These are phyloP conservation scores for Diplogelasinospora grovesii DNA, from an alignment of 495 filamentous ascomycete genomes.

Conservation along the genomic window DNA sequence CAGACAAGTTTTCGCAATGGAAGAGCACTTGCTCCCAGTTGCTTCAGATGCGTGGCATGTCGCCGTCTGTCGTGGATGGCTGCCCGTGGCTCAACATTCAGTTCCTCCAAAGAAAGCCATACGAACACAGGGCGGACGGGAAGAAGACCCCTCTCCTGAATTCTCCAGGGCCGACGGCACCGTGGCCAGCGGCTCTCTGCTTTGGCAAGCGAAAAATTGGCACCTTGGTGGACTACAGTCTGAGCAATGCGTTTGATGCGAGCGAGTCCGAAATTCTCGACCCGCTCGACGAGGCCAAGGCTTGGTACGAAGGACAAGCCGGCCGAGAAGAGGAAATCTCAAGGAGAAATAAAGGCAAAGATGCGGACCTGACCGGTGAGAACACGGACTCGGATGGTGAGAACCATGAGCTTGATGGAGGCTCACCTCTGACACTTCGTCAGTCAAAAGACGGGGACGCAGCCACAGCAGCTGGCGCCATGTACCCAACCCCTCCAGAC, in stretches of 20 bases:
- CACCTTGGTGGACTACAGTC: conserved; percentile 11
- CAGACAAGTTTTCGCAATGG: conserved; percentile 33
- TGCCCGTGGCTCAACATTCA: conserved; percentile 31
- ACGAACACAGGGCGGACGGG: conserved; percentile 35
- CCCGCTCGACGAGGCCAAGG: conserved; percentile 59
- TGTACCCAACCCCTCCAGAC: conserved; percentile 88
- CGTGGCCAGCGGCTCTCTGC: conserved; percentile 46
- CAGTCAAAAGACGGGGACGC: conserved; percentile 46
- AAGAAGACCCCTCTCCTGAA: conserved; percentile 32
- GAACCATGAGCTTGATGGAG: conserved; percentile 25
- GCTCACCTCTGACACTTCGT: conserved; percentile 38
- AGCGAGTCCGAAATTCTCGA: conserved; percentile 37
- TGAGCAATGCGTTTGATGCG: conserved; percentile 6
- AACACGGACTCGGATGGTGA: conserved; percentile 30
- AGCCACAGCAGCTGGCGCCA: conserved; percentile 50
- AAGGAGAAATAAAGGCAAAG: conserved; percentile 48
- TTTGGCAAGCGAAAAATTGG: conserved; percentile 36
- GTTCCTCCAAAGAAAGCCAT: conserved; percentile 27
- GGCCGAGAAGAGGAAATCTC: conserved; percentile 41
- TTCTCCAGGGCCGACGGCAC: conserved; percentile 28
- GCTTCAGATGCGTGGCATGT: conserved; percentile 37
- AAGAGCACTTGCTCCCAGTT: conserved; percentile 33
- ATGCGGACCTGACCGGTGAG: conserved; percentile 40
- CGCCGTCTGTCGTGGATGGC: conserved; percentile 27
- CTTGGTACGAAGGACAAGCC: conserved; percentile 52